Conservation (phyloP, 1,139 yeast genomes). For the Pichia sp. region DNA sequence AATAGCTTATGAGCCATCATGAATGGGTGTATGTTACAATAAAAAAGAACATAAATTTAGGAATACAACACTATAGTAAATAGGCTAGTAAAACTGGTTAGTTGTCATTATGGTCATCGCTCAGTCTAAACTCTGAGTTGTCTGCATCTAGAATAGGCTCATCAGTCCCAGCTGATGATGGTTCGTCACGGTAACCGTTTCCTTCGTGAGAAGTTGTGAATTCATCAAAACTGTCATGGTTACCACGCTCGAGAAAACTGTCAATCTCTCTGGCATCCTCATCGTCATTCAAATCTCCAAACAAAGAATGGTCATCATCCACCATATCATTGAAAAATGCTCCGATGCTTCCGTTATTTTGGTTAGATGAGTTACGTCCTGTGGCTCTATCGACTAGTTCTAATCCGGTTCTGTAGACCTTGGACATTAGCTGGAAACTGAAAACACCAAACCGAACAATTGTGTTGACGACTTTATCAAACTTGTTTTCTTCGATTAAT, state of each 20-base stretch:
- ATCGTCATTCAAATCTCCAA: constrained; percentile 42
- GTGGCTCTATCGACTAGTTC: constrained; percentile 35
- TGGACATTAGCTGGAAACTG: constrained; percentile 42
- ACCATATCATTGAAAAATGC: constrained; percentile 41
- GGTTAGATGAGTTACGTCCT: constrained; percentile 20
- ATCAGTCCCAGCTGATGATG: constrained; percentile 1
- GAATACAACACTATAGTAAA: neutral
- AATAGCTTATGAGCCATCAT: too few relatives aligned
- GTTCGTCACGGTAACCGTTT: constrained; percentile 10
- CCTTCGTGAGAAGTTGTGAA: constrained; percentile 11
- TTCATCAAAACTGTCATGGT: constrained; percentile 20
- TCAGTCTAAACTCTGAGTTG: constrained; percentile 12
- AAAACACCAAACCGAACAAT: constrained; percentile 56
- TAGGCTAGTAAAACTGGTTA: neutral
- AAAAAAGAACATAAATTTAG: neutral
- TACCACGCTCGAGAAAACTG: constrained; percentile 29
- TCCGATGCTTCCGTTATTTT: constrained; percentile 35
- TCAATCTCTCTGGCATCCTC: constrained; percentile 43
- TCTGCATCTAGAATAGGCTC: constrained; percentile 4
- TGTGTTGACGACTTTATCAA: constrained; percentile 58
- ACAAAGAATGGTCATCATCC: constrained; percentile 38
- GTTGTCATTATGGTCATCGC: constrained; percentile 13
- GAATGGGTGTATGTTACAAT: neutral
- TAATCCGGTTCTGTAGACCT: constrained; percentile 40
- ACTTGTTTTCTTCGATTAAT: constrained; percentile 61